phyloP scores from a whole-genome alignment of 2,329 filamentous ascomycete genomes.

The Fusarium ramigenum region DNA sequence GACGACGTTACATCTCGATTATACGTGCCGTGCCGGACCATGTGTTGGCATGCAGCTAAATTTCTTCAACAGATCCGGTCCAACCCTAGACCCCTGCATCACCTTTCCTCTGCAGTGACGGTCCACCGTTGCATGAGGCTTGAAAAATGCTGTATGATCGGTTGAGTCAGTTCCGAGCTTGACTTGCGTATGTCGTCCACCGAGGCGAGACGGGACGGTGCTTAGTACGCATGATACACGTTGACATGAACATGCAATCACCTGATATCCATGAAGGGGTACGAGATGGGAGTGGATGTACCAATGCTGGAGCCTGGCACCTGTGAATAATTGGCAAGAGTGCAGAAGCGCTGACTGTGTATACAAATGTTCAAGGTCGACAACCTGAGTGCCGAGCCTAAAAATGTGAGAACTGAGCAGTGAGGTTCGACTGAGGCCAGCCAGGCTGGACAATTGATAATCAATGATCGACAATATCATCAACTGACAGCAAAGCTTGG shows the following conservation, averaged over 20 bases:
- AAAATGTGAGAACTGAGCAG: neutral
- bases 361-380: neutral
- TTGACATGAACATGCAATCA: neutral
- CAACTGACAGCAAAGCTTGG: neutral
- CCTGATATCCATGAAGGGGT: neutral
- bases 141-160: neutral
- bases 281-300: neutral
- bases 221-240: neutral
- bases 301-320: too few species aligned
- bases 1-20: neutral
- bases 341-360: neutral
- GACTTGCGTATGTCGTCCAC: neutral
- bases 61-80: neutral
- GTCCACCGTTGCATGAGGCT: neutral
- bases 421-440: neutral
- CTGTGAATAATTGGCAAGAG: too few species aligned
- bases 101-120: neutral
- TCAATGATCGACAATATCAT: constrained; percentile 1
- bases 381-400: neutral
- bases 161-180: neutral
- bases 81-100: neutral
- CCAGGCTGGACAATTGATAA: neutral
- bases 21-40: neutral
- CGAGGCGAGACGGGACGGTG: neutral
- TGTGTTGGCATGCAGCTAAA: neutral